Base-by-base conservation (phyloP, 2,329 filamentous ascomycete genomes). In the Erysiphe neolycopersici region DNA sequence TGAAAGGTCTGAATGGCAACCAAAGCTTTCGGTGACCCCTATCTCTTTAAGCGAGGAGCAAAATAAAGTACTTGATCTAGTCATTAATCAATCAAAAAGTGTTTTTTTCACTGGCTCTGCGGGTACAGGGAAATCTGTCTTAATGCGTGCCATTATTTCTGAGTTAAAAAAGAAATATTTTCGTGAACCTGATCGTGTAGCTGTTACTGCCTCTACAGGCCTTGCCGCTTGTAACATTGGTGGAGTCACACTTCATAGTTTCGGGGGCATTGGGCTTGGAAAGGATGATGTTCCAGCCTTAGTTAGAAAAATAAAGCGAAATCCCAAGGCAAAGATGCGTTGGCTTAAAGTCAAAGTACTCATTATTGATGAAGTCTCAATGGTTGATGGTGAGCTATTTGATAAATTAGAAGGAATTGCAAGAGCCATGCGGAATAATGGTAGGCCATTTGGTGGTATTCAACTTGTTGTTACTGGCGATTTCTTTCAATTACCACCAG, bases 51-150 rank as follows among this genome's bases (percentile, higher is more conserved):
- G 82, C 56, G 70, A 78, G 12, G 89, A 98, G 57, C 89, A 98
- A 60, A 69, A 73, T 47, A 73, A 80, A 46, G 83, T 98, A 11
- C 64, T 91, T 45, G 74, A 83, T 39, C 64, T 94, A 17, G 87
- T 98, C 10, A 69, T 83, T 8, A 71, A 89, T 18, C 64, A 80
- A 49, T 71, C 71, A 46, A 78, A 84, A 58, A 95, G 87, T 52
- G 85, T 94, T 2, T 98, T 98, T 64, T 98, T 98, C 59, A 98
- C 89, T 1, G 89, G 89, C 52, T 92, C 89, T 46, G 89, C 89
- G 46, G 84, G 79, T 66, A 94, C 89, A 4, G 89, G 89, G 59
- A 98, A 98, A 64, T 98, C 89, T 1, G 87, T 98, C 4, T 62
- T 98, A 45, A 83, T 98, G 69, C 73, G 85, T 49, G 76, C 91